A percentile compares a stretch with the other conserved stretches of the same genome.
Conservation (phyloP, 306 rosid species). For the Cucurbita moschata region DNA sequence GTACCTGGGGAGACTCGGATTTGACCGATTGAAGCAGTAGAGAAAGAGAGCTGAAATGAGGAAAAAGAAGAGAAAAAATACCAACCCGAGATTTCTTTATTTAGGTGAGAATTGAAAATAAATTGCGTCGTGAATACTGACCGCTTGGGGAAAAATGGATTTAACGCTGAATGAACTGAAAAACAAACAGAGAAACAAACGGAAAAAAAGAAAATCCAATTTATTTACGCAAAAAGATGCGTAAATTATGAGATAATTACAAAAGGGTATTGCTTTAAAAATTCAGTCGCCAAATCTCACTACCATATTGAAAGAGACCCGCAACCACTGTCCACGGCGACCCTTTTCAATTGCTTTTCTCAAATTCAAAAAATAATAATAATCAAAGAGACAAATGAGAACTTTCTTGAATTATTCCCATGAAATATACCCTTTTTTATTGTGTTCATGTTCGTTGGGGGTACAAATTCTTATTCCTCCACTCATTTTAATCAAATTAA, state of each 20-base stretch:
- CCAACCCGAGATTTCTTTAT: not conserved
- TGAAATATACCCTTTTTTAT: not conserved
- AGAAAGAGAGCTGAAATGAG: not conserved
- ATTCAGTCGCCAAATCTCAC: not conserved
- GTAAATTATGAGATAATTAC: no score
- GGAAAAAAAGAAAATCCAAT: no score
- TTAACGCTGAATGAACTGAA: no score
- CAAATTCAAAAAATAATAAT: not conserved
- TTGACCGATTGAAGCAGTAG: not conserved
- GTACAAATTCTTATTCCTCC: not conserved
- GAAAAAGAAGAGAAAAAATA: not conserved
- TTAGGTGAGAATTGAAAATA: not conserved
- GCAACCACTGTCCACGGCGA: not conserved
- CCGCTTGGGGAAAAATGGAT: no score
- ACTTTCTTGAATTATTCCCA: constrained; percentile 1
- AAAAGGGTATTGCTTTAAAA: not conserved
- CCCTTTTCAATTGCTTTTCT: not conserved
- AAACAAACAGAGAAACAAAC: no score
- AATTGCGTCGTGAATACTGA: no score
- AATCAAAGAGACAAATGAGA: not conserved
- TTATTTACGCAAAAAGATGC: no score
- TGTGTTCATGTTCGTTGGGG: not conserved
- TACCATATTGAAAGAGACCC: not conserved
- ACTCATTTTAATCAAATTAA: not conserved
- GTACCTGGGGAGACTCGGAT: constrained; percentile 1